Evolutionary conservation across 306 rosid genomes (phyloP).

Genomic region (Dalbergia cochinchinensis): DNA sequence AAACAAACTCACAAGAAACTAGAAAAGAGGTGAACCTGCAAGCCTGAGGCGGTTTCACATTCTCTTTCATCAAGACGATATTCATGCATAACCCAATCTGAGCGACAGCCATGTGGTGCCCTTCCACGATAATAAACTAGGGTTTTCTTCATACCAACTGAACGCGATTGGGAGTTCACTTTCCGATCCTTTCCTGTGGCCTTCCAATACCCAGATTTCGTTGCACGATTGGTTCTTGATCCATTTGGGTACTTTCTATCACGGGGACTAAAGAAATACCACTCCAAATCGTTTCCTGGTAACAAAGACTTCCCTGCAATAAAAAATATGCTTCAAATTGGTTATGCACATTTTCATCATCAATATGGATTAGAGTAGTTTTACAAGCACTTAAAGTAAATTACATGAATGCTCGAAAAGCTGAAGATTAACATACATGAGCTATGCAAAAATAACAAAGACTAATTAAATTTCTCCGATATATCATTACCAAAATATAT

Average conservation of each 20-base stretch:
- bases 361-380: not conserved
- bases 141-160: slow-evolving; percentile 97
- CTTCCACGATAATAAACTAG: slow-evolving; percentile 95
- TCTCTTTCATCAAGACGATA: slow-evolving; percentile 92
- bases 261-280: slow-evolving; percentile 96
- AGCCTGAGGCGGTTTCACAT: slow-evolving; percentile 70
- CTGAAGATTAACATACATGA: too few relatives aligned
- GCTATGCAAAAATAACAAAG: too few relatives aligned
- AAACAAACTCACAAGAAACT: slow-evolving; percentile 62
- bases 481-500: too few relatives aligned
- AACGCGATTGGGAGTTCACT: slow-evolving; percentile 72
- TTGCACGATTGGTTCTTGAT: slow-evolving; percentile 94
- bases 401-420: too few relatives aligned
- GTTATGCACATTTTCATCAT: not conserved
- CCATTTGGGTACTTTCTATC: slow-evolving; percentile 98
- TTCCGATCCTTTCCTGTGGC: slow-evolving; percentile 96
- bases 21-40: slow-evolving; percentile 61
- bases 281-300: slow-evolving; percentile 96
- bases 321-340: not conserved
- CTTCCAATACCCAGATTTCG: slow-evolving; percentile 94
- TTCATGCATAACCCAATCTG: slow-evolving; percentile 97
- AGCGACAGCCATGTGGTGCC: slow-evolving; percentile 93
- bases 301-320: slow-evolving; percentile 82
- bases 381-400: too few relatives aligned
- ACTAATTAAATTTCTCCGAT: not conserved